Percentiles rank a stretch among this genome's conserved stretches.
Evolutionary conservation across 495 filamentous ascomycete species (phyloP).

Genomic region (Pyrenula aspistea): DNA sequence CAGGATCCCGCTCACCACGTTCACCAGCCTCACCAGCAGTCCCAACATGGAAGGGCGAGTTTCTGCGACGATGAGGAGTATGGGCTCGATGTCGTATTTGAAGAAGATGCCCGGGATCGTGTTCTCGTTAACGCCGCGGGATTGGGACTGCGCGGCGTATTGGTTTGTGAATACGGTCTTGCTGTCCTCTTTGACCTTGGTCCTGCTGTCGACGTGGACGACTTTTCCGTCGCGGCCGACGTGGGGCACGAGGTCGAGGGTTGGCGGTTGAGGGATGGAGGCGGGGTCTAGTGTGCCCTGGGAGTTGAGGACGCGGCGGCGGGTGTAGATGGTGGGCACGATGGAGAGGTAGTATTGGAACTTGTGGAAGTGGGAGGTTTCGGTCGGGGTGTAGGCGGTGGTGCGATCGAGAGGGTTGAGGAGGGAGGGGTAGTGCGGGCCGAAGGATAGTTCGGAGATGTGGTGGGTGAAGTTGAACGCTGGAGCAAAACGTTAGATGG

Average conservation of each 20-base stretch:
- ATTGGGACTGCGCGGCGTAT: constrained; percentile 90
- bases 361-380: constrained; percentile 64
- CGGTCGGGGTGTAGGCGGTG: constrained; percentile 50
- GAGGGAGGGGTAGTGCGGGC: constrained; percentile 85
- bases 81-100: constrained; percentile 98
- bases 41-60: constrained; percentile 60
- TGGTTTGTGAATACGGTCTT: constrained; percentile 85
- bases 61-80: constrained; percentile 75
- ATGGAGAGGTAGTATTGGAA: constrained; percentile 98
- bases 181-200: constrained; percentile 11
- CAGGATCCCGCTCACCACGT: constrained; percentile 51
- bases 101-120: constrained; percentile 88
- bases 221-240: constrained; percentile 6
- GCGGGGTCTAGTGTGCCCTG: constrained; percentile 30
- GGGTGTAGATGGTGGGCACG: constrained; percentile 87
- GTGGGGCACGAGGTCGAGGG: not conserved
- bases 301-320: constrained; percentile 17
- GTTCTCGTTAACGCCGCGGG: constrained; percentile 51
- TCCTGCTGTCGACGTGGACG: constrained; percentile 10
- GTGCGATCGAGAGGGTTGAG: constrained; percentile 91
- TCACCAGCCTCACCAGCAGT: constrained; percentile 64
- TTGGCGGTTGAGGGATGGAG: constrained; percentile 11
- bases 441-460: constrained; percentile 92
- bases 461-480: constrained; percentile 98
- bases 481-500: constrained; percentile 15